Conservation (phyloP, 352 stramenopile genomes). For the Globisporangium cystogenes region DNA sequence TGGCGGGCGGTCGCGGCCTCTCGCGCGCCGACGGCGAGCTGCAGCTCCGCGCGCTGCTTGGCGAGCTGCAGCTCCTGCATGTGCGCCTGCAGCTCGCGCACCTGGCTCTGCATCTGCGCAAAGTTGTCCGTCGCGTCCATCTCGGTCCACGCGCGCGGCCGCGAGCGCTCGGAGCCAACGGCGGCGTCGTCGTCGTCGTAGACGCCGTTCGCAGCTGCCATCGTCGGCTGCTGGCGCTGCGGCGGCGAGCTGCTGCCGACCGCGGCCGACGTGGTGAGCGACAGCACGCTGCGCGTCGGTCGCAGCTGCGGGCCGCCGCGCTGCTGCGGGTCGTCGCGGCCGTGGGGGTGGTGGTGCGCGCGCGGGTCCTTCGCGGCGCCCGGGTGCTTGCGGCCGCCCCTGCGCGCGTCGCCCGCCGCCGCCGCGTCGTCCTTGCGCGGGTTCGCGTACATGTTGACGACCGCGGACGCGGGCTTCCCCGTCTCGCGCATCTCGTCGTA, state of each 20-base stretch:
- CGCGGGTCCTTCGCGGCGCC: no score
- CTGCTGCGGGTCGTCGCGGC: constrained; percentile 3
- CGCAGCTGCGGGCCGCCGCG: constrained; percentile 10
- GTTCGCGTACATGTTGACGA: constrained; percentile 59
- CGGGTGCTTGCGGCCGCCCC: no score
- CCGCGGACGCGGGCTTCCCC: constrained; percentile 53
- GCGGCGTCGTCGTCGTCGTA: constrained; percentile 23
- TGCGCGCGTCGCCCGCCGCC: no score
- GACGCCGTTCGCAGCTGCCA: background rate
- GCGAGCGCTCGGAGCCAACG: constrained; percentile 13
- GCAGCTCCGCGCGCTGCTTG: constrained; percentile 48
- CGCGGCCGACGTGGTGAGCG: background rate
- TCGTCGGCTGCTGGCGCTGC: background rate
- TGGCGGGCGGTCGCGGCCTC: constrained; percentile 34
- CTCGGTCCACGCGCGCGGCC: constrained; percentile 60
- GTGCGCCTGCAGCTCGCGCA: constrained; percentile 62
- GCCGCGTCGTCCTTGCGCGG: background rate
- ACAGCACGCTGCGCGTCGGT: constrained; percentile 9
- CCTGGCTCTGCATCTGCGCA: constrained; percentile 58
- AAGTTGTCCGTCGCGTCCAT: constrained; percentile 49
- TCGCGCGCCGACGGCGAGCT: constrained; percentile 41
- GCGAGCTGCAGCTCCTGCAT: constrained; percentile 51
- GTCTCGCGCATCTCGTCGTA: constrained; percentile 74
- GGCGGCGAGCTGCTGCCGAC: background rate
- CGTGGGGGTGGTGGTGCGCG: background rate